Percentiles rank a stretch among this genome's conserved stretches.
Conservation (phyloP, 148 eudicot genomes). For the Heliosperma pusillum region DNA sequence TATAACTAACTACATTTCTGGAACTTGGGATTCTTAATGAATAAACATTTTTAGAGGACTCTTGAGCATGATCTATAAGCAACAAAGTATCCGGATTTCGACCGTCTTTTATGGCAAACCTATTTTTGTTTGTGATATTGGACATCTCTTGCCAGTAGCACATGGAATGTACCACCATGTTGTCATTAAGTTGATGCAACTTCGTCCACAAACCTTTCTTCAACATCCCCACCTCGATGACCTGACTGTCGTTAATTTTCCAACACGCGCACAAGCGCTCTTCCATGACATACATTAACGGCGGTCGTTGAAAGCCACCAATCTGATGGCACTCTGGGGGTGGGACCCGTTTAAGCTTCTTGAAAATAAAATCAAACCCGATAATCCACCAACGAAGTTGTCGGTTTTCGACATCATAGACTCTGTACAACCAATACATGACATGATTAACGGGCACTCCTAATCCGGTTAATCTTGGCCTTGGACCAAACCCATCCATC, state of each 20-base stretch:
- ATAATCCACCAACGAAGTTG: conserved; percentile 4
- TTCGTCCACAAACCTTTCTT: conserved; percentile 2
- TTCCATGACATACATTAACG: no score
- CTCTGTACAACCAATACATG: background rate
- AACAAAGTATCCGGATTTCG: background rate
- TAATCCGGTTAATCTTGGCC: background rate
- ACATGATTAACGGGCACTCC: background rate
- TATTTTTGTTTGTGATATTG: no score
- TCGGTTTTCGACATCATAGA: background rate
- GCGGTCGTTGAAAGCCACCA: no score
- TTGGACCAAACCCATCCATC: no score
- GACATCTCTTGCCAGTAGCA: no score
- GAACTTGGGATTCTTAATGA: background rate
- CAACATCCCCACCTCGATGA: background rate
- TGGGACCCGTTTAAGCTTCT: background rate
- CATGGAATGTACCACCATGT: no score
- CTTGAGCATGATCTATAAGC: background rate
- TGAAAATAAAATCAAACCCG: conserved; percentile 9
- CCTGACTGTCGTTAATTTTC: no score
- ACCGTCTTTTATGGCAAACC: no score
- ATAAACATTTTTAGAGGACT: background rate
- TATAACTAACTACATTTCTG: background rate
- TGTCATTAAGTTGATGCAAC: no score
- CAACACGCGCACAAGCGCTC: no score
- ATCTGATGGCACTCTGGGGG: no score